These are phyloP conservation scores for Fraxinus pennsylvanica DNA, from an alignment of 257 asterid species.

Conservation along the genomic window DNA sequence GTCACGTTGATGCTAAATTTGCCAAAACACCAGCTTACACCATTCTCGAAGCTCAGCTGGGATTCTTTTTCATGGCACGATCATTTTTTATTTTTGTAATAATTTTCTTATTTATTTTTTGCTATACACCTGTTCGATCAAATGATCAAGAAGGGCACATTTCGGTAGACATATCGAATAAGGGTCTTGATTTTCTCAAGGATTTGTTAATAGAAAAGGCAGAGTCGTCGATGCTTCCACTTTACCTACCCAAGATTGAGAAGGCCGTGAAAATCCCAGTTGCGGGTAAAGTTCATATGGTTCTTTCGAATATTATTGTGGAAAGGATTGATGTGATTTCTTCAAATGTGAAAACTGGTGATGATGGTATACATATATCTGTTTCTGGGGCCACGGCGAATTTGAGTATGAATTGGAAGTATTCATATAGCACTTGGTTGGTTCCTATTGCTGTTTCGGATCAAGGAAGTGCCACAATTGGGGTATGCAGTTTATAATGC, in stretches of 20 bases:
- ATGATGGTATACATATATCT: conserved; percentile 58
- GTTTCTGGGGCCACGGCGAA: conserved; percentile 87
- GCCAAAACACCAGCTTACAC: too few relatives aligned
- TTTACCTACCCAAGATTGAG: conserved; percentile 66
- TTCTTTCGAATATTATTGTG: conserved; percentile 52
- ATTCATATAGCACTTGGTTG: conserved; percentile 64
- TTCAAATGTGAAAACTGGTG: conserved; percentile 69
- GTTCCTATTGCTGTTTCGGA: conserved; percentile 66
- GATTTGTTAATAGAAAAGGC: conserved; percentile 61
- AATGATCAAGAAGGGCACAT: conserved; percentile 49
- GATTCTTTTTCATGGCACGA: conserved; percentile 39
- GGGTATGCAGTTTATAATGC: conserved; percentile 43
- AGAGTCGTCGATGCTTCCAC: conserved; percentile 65
- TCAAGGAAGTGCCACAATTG: conserved; percentile 70
- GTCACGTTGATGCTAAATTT: too few relatives aligned
- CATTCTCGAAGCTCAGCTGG: not conserved
- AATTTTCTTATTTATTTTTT: conserved; percentile 26
- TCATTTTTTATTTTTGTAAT: conserved; percentile 22
- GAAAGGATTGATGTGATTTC: conserved; percentile 54
- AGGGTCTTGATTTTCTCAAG: conserved; percentile 78
- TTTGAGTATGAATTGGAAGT: conserved; percentile 78
- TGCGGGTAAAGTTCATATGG: conserved; percentile 61
- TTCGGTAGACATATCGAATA: conserved; percentile 56
- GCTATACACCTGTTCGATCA: conserved; percentile 39
- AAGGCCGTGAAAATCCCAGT: conserved; percentile 59